phyloP scores from a whole-genome alignment of 768 basidiomycete genomes.

The Mrakia hoshinonis region DNA sequence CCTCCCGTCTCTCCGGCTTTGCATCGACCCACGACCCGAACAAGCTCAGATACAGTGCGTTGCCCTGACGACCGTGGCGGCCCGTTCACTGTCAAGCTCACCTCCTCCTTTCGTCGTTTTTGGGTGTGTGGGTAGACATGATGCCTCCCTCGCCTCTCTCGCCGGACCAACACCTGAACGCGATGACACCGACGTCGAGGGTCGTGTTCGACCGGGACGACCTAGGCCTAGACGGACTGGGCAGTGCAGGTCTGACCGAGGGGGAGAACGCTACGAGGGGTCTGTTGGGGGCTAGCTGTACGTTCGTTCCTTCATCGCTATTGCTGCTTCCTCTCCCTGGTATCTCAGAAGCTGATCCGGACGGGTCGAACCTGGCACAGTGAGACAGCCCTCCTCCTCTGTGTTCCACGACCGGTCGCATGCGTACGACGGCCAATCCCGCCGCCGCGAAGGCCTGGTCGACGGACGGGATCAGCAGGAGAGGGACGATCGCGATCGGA shows the following conservation, averaged over 20 bases:
- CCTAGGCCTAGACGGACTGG: background rate
- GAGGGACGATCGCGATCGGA: too few species aligned
- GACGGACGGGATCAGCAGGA: background rate
- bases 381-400: background rate
- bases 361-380: too few species aligned
- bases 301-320: too few species aligned
- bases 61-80: background rate
- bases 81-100: background rate
- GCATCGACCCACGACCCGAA: background rate
- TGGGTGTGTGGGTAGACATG: too few species aligned
- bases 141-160: background rate
- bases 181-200: background rate
- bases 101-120: background rate
- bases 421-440: too few species aligned
- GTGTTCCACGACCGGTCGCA: background rate
- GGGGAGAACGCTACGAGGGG: conserved; percentile 1
- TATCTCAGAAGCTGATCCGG: too few species aligned
- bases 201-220: background rate
- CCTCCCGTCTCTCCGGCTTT: too few species aligned
- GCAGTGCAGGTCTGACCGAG: background rate
- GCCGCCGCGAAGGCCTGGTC: background rate
- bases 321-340: background rate
- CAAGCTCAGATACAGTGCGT: background rate
- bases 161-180: background rate
- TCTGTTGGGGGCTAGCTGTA: background rate